Conservation (phyloP, 225 moss, liverwort and hornwort species). For the Climacium dendroides region DNA sequence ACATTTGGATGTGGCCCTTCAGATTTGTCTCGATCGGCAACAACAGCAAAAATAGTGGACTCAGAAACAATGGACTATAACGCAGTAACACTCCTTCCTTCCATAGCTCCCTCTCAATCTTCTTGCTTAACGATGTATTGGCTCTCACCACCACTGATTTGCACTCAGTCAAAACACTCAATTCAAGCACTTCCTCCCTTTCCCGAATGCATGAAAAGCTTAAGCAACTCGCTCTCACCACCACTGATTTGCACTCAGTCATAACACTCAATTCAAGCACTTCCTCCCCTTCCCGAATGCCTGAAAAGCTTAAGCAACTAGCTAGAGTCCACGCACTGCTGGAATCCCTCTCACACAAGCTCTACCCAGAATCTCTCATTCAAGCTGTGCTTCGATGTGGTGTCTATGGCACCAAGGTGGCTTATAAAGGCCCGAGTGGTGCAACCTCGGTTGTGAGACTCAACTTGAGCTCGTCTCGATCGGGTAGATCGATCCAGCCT, state of each 20-base stretch:
- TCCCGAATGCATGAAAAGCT: background rate
- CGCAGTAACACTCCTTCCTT: background rate
- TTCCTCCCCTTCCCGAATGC: too few species aligned
- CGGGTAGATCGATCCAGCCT: background rate
- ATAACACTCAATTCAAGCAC: too few species aligned
- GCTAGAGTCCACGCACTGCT: background rate
- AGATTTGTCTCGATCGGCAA: fast-evolving
- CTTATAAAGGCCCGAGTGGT: background rate
- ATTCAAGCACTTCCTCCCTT: background rate
- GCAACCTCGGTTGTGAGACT: background rate
- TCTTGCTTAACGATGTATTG: background rate
- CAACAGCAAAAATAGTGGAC: too few species aligned
- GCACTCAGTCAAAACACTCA: background rate
- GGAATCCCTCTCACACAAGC: background rate
- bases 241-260: too few species aligned
- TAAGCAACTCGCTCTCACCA: background rate
- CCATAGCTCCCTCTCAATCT: background rate
- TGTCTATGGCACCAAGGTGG: background rate
- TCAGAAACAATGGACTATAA: too few species aligned
- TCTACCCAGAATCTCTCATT: background rate
- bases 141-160: too few species aligned
- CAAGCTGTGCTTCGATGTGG: background rate
- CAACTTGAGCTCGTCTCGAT: background rate
- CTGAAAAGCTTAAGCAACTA: too few species aligned
- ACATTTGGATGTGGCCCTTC: background rate